phyloP scores from a whole-genome alignment of 106 monocot species.

The Posidonia australis region DNA sequence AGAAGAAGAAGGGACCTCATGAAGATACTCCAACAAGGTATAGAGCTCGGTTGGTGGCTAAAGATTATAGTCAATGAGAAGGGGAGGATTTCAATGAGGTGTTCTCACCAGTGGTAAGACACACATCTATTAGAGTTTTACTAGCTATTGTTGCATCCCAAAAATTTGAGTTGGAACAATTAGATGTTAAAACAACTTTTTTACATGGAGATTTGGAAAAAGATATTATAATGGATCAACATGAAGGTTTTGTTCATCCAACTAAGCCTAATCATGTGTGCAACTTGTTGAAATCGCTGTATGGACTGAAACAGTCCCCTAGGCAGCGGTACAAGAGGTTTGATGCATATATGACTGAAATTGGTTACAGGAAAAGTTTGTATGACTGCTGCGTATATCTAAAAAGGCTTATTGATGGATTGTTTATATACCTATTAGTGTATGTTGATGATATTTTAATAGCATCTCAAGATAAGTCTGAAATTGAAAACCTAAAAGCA shows the following conservation, averaged over 20 bases:
- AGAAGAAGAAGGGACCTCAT: background rate
- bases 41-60: background rate
- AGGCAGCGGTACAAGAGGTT: background rate
- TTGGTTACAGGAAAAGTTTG: background rate
- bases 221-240: too few species aligned
- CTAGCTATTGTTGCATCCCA: too few species aligned
- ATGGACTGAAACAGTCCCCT: background rate
- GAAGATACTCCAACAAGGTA: background rate
- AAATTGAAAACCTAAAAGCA: background rate
- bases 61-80: background rate
- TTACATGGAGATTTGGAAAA: too few species aligned
- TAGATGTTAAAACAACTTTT: too few species aligned
- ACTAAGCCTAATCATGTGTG: too few species aligned
- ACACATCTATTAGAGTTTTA: background rate
- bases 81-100: background rate
- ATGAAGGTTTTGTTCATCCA: too few species aligned
- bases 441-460: conserved; percentile 2
- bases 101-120: background rate
- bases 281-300: background rate
- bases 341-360: background rate
- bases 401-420: background rate
- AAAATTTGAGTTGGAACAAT: too few species aligned
- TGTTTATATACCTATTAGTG: too few species aligned
- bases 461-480: background rate
- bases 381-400: background rate